Percentiles rank a stretch among this genome's conserved stretches.
Conservation (phyloP, 2,329 filamentous ascomycete species). For the Xylariaceae sp. region DNA sequence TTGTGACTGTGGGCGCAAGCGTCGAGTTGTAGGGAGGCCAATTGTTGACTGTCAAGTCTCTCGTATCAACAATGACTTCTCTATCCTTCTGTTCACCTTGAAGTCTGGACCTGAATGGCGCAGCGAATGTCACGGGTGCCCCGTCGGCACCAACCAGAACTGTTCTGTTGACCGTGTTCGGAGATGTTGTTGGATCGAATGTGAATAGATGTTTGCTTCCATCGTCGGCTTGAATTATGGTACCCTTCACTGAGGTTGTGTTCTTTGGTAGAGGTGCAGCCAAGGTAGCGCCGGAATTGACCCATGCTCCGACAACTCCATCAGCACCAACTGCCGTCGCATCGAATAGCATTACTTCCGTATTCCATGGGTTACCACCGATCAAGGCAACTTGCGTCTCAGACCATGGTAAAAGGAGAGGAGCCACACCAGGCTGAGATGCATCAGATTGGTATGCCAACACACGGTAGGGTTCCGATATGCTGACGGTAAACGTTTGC, state of each 20-base stretch:
- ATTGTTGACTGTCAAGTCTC: constrained; percentile 52
- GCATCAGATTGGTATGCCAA: constrained; percentile 50
- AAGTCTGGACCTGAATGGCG: constrained; percentile 35
- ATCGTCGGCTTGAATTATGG: constrained; percentile 66
- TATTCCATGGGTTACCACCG: constrained; percentile 64
- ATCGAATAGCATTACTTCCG: constrained; percentile 67
- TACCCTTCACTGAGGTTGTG: constrained; percentile 51
- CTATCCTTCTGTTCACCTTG: constrained; percentile 15
- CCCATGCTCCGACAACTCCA: constrained; percentile 49
- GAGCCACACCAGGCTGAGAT: constrained; percentile 59
- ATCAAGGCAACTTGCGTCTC: constrained; percentile 65
- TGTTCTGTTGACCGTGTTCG: constrained; percentile 68
- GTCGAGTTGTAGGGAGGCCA: constrained; percentile 79
- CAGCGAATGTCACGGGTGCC: constrained; percentile 43
- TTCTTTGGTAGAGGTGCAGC: constrained; percentile 55
- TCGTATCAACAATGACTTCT: constrained; percentile 14
- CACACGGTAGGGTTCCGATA: constrained; percentile 59
- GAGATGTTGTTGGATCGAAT: constrained; percentile 68
- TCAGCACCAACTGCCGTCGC: constrained; percentile 33
- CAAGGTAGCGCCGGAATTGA: constrained; percentile 59
- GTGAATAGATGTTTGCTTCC: constrained; percentile 72
- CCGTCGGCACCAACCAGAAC: constrained; percentile 61
- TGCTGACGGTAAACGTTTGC: constrained; percentile 69
- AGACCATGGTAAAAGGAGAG: constrained; percentile 71
- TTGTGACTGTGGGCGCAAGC: constrained; percentile 58